Percentiles rank a stretch among this genome's conserved stretches.
Evolutionary conservation across 1,284 basidiomycete species (phyloP).

Genomic region (Melampsora americana): DNA sequence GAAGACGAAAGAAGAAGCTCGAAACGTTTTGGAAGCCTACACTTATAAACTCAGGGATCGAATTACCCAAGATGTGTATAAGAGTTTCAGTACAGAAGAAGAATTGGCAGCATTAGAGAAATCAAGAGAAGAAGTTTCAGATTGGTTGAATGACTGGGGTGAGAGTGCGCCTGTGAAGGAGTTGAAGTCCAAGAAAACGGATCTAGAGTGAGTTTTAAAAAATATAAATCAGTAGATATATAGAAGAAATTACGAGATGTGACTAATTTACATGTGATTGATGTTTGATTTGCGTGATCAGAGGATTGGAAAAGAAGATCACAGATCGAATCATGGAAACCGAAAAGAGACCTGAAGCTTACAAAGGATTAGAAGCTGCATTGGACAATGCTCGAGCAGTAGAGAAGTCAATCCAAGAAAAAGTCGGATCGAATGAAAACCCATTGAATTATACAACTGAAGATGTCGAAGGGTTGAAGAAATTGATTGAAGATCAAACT

Average conservation of each 20-base stretch:
- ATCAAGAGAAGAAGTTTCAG: constrained; percentile 67
- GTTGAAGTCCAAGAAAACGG: constrained; percentile 69
- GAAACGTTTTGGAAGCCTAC: constrained; percentile 86
- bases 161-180: constrained; percentile 74
- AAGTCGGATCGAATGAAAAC: constrained; percentile 59
- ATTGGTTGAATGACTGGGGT: constrained; percentile 82
- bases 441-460: constrained; percentile 52
- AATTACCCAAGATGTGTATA: constrained; percentile 68
- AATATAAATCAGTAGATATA: constrained; percentile 28
- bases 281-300: constrained; percentile 51
- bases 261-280: neutral
- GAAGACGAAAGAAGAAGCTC: constrained; percentile 77
- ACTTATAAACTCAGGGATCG: constrained; percentile 84
- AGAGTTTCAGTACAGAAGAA: constrained; percentile 68
- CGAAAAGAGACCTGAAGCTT: constrained; percentile 65
- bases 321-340: constrained; percentile 81
- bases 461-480: constrained; percentile 51
- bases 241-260: constrained; percentile 11
- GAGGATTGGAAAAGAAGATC: constrained; percentile 74
- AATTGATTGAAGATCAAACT: constrained; percentile 49
- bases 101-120: constrained; percentile 69
- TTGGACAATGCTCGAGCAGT: constrained; percentile 66
- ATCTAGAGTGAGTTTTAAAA: constrained; percentile 69
- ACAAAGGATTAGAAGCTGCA: constrained; percentile 66
- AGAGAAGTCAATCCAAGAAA: constrained; percentile 67